phyloP scores from a whole-genome alignment of 2,329 filamentous ascomycete species.

The Stemphylium lycopersici region DNA sequence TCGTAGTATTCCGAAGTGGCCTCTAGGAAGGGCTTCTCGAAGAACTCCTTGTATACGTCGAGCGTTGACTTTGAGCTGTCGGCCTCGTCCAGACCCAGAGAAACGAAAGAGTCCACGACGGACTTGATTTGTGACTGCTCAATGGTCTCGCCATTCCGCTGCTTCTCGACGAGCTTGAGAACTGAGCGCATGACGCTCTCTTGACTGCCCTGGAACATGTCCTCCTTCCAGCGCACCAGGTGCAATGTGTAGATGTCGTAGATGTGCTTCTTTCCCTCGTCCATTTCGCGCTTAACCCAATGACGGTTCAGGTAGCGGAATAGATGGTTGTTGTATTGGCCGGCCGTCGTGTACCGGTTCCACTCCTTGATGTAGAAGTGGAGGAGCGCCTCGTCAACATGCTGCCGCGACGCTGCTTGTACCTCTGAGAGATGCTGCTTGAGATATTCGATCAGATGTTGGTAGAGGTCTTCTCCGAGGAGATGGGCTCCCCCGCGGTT shows the following conservation, averaged over 20 bases:
- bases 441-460: conserved; percentile 86
- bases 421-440: conserved; percentile 76
- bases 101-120: conserved; percentile 94
- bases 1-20: conserved; percentile 88
- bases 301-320: conserved; percentile 97
- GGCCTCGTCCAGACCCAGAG: conserved; percentile 88
- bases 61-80: conserved; percentile 93
- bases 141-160: conserved; percentile 96
- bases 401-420: conserved; percentile 73
- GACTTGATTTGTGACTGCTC: conserved; percentile 97
- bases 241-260: conserved; percentile 98
- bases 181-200: conserved; percentile 94
- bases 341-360: conserved; percentile 92
- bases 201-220: conserved; percentile 84
- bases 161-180: conserved; percentile 92
- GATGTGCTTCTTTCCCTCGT: conserved; percentile 97
- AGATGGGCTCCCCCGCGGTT: conserved; percentile 90
- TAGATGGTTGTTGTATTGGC: conserved; percentile 96
- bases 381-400: conserved; percentile 88
- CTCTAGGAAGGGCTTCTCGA: conserved; percentile 88
- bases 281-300: conserved; percentile 99
- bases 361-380: conserved; percentile 96
- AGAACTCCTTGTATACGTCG: conserved; percentile 90
- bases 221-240: conserved; percentile 91
- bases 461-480: conserved; percentile 93